phyloP scores from a whole-genome alignment of 768 basidiomycete species.

The Lentinula boryana region DNA sequence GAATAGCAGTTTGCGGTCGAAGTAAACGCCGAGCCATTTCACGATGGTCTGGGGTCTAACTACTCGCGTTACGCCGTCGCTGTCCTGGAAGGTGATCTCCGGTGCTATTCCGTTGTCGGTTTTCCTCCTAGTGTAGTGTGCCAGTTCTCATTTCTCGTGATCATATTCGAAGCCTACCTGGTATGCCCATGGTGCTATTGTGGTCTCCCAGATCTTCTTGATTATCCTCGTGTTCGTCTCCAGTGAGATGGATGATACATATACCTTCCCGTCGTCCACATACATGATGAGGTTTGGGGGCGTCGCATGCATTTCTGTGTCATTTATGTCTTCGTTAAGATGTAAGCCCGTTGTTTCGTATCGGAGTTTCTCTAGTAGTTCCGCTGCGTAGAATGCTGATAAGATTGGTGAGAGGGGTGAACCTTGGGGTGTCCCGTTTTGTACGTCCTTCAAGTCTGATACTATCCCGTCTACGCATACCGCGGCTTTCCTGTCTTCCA shows the following conservation, averaged over 20 bases:
- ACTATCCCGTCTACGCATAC: conserved; percentile 17
- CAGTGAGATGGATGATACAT: conserved; percentile 17
- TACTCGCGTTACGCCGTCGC: background rate
- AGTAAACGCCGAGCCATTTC: conserved; percentile 27
- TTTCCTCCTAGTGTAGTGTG: conserved; percentile 19
- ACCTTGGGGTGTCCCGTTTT: conserved; percentile 1
- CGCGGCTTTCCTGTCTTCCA: conserved; percentile 13
- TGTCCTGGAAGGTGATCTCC: conserved; percentile 5
- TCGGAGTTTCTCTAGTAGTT: conserved; percentile 18
- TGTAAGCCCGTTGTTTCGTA: background rate
- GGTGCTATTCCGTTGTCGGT: conserved; percentile 5
- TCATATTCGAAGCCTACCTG: conserved; percentile 15
- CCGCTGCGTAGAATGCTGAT: conserved; percentile 17
- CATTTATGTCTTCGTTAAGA: too few species aligned
- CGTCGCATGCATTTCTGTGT: background rate
- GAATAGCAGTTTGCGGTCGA: conserved; percentile 27
- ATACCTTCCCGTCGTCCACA: conserved; percentile 25
- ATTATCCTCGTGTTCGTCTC: conserved; percentile 18
- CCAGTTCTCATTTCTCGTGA: conserved; percentile 18
- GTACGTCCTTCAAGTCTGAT: conserved; percentile 1
- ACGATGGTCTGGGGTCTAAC: conserved; percentile 8
- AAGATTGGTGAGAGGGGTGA: conserved; percentile 19
- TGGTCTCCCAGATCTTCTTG: conserved; percentile 8
- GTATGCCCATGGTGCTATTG: conserved; percentile 10
- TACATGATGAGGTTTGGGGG: conserved; percentile 18